Evolutionary conservation across 2,329 filamentous ascomycete species (phyloP), one percentile per base, ranked within the genome.

Genomic region (Zymoseptoria tritici): DNA sequence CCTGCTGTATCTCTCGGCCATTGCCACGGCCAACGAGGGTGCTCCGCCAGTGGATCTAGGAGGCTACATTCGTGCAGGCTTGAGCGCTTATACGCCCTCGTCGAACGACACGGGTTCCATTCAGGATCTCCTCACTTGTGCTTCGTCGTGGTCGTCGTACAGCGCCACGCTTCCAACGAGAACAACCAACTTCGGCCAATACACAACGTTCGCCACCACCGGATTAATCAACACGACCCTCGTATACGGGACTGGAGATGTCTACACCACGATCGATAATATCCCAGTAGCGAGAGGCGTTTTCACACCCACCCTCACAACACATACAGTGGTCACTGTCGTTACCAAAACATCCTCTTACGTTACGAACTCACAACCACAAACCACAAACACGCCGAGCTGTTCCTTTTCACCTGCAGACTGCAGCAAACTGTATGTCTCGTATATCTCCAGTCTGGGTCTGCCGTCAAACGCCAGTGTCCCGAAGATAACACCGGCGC

Each of bases 401-500:
- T 62, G 60, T 19, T 54, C 57, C 1, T 55, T 61, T 53, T 50
- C 57, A 6, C 59, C 61, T 1, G 24, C 54, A 16, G 62, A 62
- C 11, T 67, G 64, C 58, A 61, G 64, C 53, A 54, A 49, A 16
- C 57, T 67, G 19, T 67, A 64, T 21, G 57, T 60, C 4, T 62
- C 64, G 16, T 67, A 67, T 53, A 54, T 67, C 13, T 54, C 52
- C 19, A 67, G 63, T 49, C 59, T 67, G 4, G 64, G 64, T 24
- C 52, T 65, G 11, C 55, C 57, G 3, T 11, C 19, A 9, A 62
- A 64, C 51, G 64, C 63, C 2, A 62, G 52, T 42, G 62, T 65
- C 19, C 64, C 64, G 2, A 59, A 54, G 13, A 60, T 67, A 20
- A 66, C 64, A 6, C 64, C 64, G 36, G 63, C 55, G 29, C 64